A percentile compares a stretch with the other conserved stretches of the same genome.
Evolutionary conservation across 2,329 filamentous ascomycete genomes (phyloP).

Genomic region (Epichloe sylvatica): DNA sequence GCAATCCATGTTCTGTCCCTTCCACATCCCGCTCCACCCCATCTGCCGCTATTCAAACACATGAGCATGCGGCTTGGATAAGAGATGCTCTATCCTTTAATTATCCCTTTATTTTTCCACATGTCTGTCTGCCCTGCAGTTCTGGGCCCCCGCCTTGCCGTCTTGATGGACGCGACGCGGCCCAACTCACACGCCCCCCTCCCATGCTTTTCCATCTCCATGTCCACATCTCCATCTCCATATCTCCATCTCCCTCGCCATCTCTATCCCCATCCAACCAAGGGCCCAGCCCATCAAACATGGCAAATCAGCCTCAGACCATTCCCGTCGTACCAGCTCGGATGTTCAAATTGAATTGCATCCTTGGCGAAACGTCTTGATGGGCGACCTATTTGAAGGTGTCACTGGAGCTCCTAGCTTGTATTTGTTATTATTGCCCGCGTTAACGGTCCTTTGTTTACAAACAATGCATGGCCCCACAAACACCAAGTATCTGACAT

Average conservation of each 20-base stretch:
- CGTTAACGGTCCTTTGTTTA: neutral
- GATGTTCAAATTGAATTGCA: neutral
- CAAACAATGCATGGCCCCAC: neutral
- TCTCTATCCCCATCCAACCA: too few relatives aligned
- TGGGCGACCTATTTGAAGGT: too few relatives aligned
- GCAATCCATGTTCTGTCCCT: neutral
- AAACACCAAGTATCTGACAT: neutral
- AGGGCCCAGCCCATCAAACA: neutral
- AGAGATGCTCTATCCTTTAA: neutral
- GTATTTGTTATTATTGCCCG: neutral
- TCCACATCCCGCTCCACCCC: neutral
- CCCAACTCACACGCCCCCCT: neutral
- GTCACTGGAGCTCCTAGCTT: neutral
- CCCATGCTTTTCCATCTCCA: neutral
- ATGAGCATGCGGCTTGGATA: neutral
- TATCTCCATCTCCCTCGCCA: too few relatives aligned
- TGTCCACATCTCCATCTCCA: too few relatives aligned
- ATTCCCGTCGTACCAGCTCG: neutral
- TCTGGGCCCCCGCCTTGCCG: neutral
- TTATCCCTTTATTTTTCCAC: neutral
- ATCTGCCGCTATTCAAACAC: neutral
- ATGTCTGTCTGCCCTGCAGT: neutral
- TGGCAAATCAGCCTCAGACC: neutral
- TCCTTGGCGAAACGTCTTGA: neutral
- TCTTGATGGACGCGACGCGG: slow-evolving; percentile 2